A percentile compares a stretch with the other conserved stretches of the same genome.
Conservation (phyloP, 257 asterid genomes). For the Jaltomata sinuosa region DNA sequence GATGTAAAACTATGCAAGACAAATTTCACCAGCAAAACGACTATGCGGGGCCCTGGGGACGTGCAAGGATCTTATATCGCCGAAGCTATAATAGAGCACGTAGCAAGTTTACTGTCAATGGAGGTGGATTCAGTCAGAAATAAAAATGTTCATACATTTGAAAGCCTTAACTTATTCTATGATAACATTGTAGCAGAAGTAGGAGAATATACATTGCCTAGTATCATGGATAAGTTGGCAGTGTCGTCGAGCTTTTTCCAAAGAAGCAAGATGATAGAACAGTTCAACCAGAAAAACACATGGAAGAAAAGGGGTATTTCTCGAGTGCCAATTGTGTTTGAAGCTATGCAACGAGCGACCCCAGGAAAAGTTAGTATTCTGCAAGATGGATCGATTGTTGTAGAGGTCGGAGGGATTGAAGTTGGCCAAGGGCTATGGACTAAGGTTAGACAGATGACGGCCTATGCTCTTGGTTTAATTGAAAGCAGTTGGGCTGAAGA, state of each 20-base stretch:
- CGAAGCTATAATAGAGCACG: slow-evolving; percentile 58
- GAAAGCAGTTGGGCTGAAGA: slow-evolving; percentile 35
- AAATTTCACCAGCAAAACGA: slow-evolving; percentile 45
- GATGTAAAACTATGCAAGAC: slow-evolving; percentile 64
- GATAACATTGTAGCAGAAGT: slow-evolving; percentile 19
- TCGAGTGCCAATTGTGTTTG: slow-evolving; percentile 44
- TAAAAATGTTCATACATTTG: slow-evolving; percentile 44
- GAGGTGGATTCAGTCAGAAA: slow-evolving; percentile 40
- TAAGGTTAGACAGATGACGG: slow-evolving; percentile 60
- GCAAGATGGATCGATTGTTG: slow-evolving; percentile 54
- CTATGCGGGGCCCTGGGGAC: slow-evolving; percentile 78
- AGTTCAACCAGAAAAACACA: slow-evolving; percentile 25
- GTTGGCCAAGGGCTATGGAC: slow-evolving; percentile 81
- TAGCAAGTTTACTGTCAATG: slow-evolving; percentile 40
- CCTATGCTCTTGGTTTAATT: slow-evolving; percentile 44
- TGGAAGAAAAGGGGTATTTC: slow-evolving; percentile 75
- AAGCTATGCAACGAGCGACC: slow-evolving; percentile 24
- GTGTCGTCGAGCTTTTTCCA: slow-evolving; percentile 22
- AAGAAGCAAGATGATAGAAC: slow-evolving; percentile 23
- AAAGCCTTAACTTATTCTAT: slow-evolving; percentile 41
- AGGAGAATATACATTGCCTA: slow-evolving; percentile 39
- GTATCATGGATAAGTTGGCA: slow-evolving; percentile 49
- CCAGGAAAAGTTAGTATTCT: slow-evolving; percentile 72
- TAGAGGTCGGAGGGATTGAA: slow-evolving; percentile 75
- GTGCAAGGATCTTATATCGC: slow-evolving; percentile 64